Evolutionary conservation across 805 yeast species (phyloP).

Genomic region (Pichia pseudocactophila): DNA sequence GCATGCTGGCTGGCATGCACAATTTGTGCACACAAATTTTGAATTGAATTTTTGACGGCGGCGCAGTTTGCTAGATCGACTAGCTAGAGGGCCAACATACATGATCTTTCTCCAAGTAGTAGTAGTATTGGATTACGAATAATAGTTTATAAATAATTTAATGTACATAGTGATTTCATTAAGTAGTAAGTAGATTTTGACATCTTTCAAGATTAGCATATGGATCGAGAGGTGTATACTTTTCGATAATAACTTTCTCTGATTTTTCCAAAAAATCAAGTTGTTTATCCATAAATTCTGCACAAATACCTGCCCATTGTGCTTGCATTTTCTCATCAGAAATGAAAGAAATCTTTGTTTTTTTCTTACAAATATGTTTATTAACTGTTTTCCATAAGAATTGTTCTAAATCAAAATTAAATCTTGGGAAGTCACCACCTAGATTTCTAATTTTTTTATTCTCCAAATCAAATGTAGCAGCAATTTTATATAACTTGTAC

Average conservation of each 20-base stretch:
- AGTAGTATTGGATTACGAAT: too few species aligned
- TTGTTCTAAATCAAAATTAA: constrained; percentile 15
- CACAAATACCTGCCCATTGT: neutral
- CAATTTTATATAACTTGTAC: constrained; percentile 21
- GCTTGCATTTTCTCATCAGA: constrained; percentile 1
- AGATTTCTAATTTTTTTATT: constrained; percentile 9
- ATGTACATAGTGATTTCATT: neutral
- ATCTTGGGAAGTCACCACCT: constrained; percentile 15
- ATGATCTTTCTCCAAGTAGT: too few species aligned
- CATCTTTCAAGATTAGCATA: neutral
- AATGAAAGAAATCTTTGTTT: constrained; percentile 8
- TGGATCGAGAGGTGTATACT: neutral
- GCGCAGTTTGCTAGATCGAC: too few species aligned
- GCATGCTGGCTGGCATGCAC: too few species aligned
- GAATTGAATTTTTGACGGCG: too few species aligned
- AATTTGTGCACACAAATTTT: too few species aligned
- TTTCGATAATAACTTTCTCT: neutral
- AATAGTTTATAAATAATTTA: too few species aligned
- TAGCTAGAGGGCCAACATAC: too few species aligned
- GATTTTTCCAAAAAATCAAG: neutral
- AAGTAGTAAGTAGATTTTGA: neutral
- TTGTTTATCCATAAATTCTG: neutral
- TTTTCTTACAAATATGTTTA: constrained; percentile 13
- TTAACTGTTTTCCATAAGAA: constrained; percentile 16
- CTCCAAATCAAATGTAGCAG: constrained; percentile 7